Conservation (phyloP, 306 rosid genomes). For the Datisca glomerata region DNA sequence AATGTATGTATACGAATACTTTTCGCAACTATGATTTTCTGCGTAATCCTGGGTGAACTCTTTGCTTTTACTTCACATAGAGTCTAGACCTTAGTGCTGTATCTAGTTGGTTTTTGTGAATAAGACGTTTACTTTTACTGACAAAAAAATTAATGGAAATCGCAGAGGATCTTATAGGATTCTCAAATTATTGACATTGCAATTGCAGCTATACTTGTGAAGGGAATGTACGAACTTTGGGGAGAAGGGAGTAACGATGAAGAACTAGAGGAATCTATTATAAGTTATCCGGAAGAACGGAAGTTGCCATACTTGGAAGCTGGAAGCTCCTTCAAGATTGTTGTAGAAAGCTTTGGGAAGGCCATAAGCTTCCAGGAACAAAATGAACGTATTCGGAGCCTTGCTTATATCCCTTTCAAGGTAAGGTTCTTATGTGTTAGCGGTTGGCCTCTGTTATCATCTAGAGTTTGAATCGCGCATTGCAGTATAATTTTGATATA, state of each 20-base stretch:
- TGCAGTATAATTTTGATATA: neutral
- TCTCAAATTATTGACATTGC: neutral
- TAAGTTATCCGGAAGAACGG: slow-evolving; percentile 54
- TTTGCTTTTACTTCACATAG: no score
- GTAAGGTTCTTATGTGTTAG: slow-evolving; percentile 18
- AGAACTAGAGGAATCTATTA: slow-evolving; percentile 59
- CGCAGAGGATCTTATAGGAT: no score
- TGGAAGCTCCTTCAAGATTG: slow-evolving; percentile 64
- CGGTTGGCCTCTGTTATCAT: neutral
- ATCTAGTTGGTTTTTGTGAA: no score
- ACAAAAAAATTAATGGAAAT: no score
- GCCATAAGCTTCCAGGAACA: slow-evolving; percentile 59
- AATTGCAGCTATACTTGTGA: slow-evolving; percentile 71
- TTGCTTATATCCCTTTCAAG: slow-evolving; percentile 77
- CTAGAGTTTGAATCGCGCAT: neutral
- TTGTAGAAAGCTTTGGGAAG: slow-evolving; percentile 80
- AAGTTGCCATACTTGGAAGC: slow-evolving; percentile 60
- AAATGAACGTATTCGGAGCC: slow-evolving; percentile 51
- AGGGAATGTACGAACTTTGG: slow-evolving; percentile 94
- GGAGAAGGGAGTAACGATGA: slow-evolving; percentile 75
- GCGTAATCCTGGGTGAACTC: no score
- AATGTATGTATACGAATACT: slow-evolving; percentile 6
- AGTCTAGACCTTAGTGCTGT: no score
- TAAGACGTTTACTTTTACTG: no score
- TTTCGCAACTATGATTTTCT: no score